Base-by-base conservation (phyloP, 2,329 filamentous ascomycete genomes). In the Clarireedia monteithiana region DNA sequence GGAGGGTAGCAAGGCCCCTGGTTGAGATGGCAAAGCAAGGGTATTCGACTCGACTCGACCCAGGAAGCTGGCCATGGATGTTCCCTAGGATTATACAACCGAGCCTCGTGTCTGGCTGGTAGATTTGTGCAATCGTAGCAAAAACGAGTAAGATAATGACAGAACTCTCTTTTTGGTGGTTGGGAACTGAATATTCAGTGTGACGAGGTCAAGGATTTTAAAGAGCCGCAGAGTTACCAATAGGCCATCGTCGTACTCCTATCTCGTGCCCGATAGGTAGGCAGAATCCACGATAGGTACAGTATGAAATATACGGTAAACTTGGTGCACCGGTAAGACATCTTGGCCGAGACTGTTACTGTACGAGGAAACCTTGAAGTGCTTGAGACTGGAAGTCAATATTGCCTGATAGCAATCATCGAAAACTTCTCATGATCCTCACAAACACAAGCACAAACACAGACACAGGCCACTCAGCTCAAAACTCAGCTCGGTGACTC, bases 101-200 rank as follows among this genome's bases (percentile, higher is more conserved):
- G 53, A 54, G 38, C 46, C 46, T 49, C 46, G 46, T 55, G 52
- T 50, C 48, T 50, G 60, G 59, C 55, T 62, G 56, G 73, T 75
- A 40, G 44, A 15, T n/a, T 20, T 38, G 34, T 27, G 23, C 34
- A 24, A 4, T 26, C 40, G 15, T 6, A 50, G 20, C 4, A 34
- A 34, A 34, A 20, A 20, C 20, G 30, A 34, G 30, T 12, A 34
- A 34, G 30, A 34, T 34, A 34, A 34, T 34, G 10, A 34, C 30
- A 34, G 30, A 34, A 34, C 30, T 34, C 30, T 34, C 30, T 34
- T 34, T 34, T 34, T 12, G 10, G 27, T 7, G 27, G 27, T 6
- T 30, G 27, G 27, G 27, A 9, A 30, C 27, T 34, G 30, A 34
- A 34, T 4, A 12, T 34, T 34, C 30, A 34, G 30, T 34, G 30